Conservation (phyloP, 192 early-diverging fungal species). For the Mortierella claussenii region DNA sequence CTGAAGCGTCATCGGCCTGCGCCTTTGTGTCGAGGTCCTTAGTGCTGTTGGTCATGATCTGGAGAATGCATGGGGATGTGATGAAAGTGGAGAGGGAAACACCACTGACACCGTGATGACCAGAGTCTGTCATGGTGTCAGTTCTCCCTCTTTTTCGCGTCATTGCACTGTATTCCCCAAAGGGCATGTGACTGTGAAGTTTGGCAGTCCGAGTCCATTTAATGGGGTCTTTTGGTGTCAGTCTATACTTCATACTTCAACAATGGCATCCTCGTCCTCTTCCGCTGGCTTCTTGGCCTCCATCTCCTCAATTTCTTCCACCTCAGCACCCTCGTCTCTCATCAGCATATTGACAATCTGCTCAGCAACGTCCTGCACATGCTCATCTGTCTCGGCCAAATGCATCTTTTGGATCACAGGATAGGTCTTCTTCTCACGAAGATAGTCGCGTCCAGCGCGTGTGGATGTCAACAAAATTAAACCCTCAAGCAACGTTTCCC, state of each 20-base stretch:
- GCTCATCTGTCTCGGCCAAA: slow-evolving; percentile 75
- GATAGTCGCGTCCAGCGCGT: slow-evolving; percentile 76
- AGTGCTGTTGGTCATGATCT: too few relatives aligned
- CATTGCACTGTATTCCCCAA: too few relatives aligned
- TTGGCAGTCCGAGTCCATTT: too few relatives aligned
- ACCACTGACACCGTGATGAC: too few relatives aligned
- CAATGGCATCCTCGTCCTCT: slow-evolving; percentile 39
- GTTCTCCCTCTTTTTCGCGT: too few relatives aligned
- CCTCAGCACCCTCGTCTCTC: slow-evolving; percentile 74
- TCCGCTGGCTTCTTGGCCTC: slow-evolving; percentile 30
- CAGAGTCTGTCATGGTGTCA: too few relatives aligned
- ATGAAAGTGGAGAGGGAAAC: too few relatives aligned
- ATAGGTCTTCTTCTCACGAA: slow-evolving; percentile 87
- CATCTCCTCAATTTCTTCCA: slow-evolving; percentile 47
- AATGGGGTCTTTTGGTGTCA: too few relatives aligned
- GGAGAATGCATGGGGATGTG: too few relatives aligned
- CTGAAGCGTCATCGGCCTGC: too few relatives aligned
- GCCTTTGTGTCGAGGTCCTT: too few relatives aligned
- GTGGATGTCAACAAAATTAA: slow-evolving; percentile 84
- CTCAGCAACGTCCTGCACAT: slow-evolving; percentile 76
- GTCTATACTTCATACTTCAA: slow-evolving; percentile 40
- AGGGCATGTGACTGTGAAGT: too few relatives aligned
- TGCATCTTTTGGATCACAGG: slow-evolving; percentile 88
- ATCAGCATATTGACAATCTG: slow-evolving; percentile 87
- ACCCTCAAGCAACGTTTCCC: slow-evolving; percentile 80